These are phyloP conservation scores for Leccinum arenicola DNA, from an alignment of 768 basidiomycete genomes.

Conservation along the genomic window DNA sequence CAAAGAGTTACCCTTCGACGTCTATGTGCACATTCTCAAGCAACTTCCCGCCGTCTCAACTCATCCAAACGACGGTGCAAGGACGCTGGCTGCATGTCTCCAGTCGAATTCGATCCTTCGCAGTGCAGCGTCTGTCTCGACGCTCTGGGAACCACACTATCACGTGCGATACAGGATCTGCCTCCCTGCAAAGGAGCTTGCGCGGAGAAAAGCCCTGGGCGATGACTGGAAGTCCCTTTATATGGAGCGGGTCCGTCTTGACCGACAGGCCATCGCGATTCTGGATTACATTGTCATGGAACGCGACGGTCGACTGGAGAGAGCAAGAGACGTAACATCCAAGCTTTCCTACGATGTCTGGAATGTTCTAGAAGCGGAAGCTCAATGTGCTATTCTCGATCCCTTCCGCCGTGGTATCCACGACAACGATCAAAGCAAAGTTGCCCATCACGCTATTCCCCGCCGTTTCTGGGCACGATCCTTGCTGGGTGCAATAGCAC, in stretches of 20 bases:
- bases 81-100: conserved; percentile 41
- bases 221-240: conserved; percentile 50
- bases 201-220: conserved; percentile 27
- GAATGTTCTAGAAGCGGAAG: conserved; percentile 47
- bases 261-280: conserved; percentile 38
- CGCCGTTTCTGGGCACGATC: conserved; percentile 50
- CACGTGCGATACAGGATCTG: conserved; percentile 44
- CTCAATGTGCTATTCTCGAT: conserved; percentile 34
- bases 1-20: conserved; percentile 32
- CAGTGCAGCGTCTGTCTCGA: conserved; percentile 40
- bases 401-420: conserved; percentile 22
- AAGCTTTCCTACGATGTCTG: conserved; percentile 51
- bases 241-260: conserved; percentile 41
- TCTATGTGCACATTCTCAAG: conserved; percentile 37
- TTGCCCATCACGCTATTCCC: conserved; percentile 35
- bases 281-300: conserved; percentile 41
- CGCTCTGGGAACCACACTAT: conserved; percentile 56
- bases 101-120: conserved; percentile 37
- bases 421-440: conserved; percentile 6
- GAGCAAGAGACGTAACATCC: conserved; percentile 38
- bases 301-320: conserved; percentile 37
- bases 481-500: conserved; percentile 43
- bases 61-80: conserved; percentile 22
- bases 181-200: conserved; percentile 35
- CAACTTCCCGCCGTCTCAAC: conserved; percentile 31